Evolutionary conservation across 805 yeast genomes (phyloP), one percentile per base, ranked within the genome.

Genomic region (Kuraishia capsulata): DNA sequence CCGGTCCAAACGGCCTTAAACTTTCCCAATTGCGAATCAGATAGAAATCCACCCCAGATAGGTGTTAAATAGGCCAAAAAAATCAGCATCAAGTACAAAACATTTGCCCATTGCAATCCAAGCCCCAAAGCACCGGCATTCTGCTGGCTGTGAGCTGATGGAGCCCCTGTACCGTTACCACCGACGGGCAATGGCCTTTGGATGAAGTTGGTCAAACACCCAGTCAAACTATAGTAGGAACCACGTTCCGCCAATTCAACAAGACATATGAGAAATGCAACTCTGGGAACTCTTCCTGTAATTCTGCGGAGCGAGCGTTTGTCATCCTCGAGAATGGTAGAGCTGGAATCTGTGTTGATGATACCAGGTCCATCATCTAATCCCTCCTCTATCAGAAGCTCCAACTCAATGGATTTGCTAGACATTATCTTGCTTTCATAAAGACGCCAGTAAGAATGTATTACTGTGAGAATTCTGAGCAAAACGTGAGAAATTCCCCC

Each of bases 231-330:
- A 45, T 68, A 72, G 48, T 71, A 72, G 4, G 76, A 69, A 39
- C 73, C 77, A 57, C 78, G 63, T 53, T 72, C 78, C 16, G 76
- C 73, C 46, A 72, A 67, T 47, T 73, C 78, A 32, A 65, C 51
- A 32, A 54, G 39, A 44, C 73, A 76, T 41, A 78, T 67, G 38
- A 76, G 57, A 57, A 73, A 76, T 28, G 70, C 57, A 24, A 65
- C 61, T 39, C 59, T 59, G 13, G 77, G 72, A 9, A 31, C 21
- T 9, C 14, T 6, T 16, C 33, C 33, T 6, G 31, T 28, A 5
- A 13, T 28, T 14, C 31, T 28, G 13, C 31, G 26, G 8, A 11
- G 8, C 10, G 26, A 11, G 10, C 10, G 26, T 23, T 8, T 23
- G 10, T 23, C 26, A 8, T 23, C 26, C 26, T 8, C 26, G n/a